These are phyloP conservation scores for Phaeotremella skinneri DNA, from an alignment of 768 basidiomycete genomes.

Conservation along the genomic window DNA sequence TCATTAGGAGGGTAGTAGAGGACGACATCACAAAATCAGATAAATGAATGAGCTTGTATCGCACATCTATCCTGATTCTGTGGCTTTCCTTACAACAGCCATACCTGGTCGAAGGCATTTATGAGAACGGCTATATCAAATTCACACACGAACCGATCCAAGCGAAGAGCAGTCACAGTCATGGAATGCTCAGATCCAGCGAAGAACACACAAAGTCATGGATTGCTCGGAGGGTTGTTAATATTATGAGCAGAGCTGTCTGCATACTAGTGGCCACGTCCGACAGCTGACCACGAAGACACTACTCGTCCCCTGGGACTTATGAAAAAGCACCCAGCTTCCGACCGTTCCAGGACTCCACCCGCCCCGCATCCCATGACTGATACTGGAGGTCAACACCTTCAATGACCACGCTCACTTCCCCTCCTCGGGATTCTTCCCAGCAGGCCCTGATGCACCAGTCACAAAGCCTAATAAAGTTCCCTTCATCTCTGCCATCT, in stretches of 20 bases:
- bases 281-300: background rate
- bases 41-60: background rate
- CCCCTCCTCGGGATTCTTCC: slow-evolving; percentile 16
- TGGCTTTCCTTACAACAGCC: background rate
- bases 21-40: background rate
- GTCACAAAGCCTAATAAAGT: slow-evolving; percentile 40
- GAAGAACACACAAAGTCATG: no score
- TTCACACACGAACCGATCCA: no score
- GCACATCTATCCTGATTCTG: background rate
- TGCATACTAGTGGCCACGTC: slow-evolving; percentile 5
- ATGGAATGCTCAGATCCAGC: no score
- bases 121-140: no score
- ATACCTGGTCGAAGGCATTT: background rate
- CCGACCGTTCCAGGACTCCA: no score
- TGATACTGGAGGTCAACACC: no score
- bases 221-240: background rate
- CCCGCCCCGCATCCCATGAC: no score
- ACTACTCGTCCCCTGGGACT: no score
- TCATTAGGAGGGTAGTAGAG: slow-evolving; percentile 13
- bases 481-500: slow-evolving; percentile 51
- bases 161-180: no score
- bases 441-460: slow-evolving; percentile 16
- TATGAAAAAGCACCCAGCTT: no score
- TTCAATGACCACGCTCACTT: no score
- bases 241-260: slow-evolving; percentile 15